Evolutionary conservation across 495 filamentous ascomycete genomes (phyloP).

Genomic region (Margaritispora aquatica): DNA sequence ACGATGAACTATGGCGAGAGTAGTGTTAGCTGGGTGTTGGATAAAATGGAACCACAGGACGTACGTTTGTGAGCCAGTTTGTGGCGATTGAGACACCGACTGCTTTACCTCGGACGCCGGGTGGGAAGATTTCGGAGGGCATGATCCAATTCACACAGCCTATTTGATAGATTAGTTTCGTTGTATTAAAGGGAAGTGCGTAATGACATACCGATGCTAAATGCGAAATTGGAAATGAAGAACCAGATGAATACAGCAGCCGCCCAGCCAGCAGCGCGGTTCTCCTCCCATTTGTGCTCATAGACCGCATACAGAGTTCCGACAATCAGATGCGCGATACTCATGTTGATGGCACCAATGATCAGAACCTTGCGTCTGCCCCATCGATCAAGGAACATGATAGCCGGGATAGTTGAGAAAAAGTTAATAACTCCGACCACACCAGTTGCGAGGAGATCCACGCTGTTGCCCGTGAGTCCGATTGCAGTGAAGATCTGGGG

Average conservation of each 20-base stretch:
- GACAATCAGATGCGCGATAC: slow-evolving; percentile 53
- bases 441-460: slow-evolving; percentile 39
- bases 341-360: slow-evolving; percentile 44
- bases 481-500: slow-evolving; percentile 52
- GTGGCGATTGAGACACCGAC: slow-evolving; percentile 66
- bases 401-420: slow-evolving; percentile 53
- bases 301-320: slow-evolving; percentile 54
- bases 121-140: slow-evolving; percentile 68
- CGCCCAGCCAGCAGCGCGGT: slow-evolving; percentile 58
- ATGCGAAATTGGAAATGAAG: not conserved
- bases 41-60: not conserved
- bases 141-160: slow-evolving; percentile 74
- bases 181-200: too few species aligned
- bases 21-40: too few species aligned
- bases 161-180: too few species aligned
- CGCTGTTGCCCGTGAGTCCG: slow-evolving; percentile 55
- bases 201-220: too few species aligned
- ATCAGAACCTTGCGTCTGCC: slow-evolving; percentile 52
- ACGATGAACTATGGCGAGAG: slow-evolving; percentile 16
- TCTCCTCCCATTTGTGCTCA: slow-evolving; percentile 38
- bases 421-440: slow-evolving; percentile 35
- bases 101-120: slow-evolving; percentile 64
- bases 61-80: slow-evolving; percentile 56
- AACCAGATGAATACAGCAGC: slow-evolving; percentile 67
- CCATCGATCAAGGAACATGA: slow-evolving; percentile 55